These are phyloP conservation scores for Talaromyces sp. DNA, from an alignment of 2,329 filamentous ascomycete species.

Conservation along the genomic window DNA sequence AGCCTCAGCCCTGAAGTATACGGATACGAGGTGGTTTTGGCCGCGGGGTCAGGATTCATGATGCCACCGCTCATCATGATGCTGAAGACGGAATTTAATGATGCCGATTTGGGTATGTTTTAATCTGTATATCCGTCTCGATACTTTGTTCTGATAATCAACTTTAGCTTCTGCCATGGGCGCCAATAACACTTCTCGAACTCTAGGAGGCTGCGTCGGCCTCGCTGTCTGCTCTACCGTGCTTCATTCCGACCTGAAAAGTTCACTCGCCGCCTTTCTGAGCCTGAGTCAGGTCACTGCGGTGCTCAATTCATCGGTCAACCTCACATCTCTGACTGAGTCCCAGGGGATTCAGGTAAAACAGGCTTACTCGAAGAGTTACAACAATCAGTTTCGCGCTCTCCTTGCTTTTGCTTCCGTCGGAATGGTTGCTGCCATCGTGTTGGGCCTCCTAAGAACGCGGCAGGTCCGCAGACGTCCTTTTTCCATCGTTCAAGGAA, in stretches of 20 bases:
- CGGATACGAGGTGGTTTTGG: constrained; percentile 34
- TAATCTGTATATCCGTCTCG: neutral
- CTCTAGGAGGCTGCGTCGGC: neutral
- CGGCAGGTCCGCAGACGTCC: neutral
- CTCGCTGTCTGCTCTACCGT: neutral
- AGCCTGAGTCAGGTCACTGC: neutral
- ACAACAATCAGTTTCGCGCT: neutral
- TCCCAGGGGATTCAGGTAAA: neutral
- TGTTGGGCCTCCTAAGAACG: neutral
- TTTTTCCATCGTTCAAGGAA: neutral
- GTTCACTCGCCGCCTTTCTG: neutral
- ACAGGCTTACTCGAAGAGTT: neutral
- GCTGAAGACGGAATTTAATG: neutral
- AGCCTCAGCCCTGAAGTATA: constrained; percentile 21
- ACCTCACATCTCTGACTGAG: neutral
- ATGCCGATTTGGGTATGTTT: neutral
- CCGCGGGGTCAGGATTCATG: constrained; percentile 33
- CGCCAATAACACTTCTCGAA: neutral
- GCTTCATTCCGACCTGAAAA: neutral
- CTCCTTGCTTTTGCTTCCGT: neutral
- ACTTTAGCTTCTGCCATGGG: neutral
- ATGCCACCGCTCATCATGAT: neutral
- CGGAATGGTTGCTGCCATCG: neutral
- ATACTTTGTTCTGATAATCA: neutral
- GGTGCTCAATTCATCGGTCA: neutral